Percentiles rank a stretch among this genome's conserved stretches.
Evolutionary conservation across 495 filamentous ascomycete genomes (phyloP).

Genomic region (Podospora comata): DNA sequence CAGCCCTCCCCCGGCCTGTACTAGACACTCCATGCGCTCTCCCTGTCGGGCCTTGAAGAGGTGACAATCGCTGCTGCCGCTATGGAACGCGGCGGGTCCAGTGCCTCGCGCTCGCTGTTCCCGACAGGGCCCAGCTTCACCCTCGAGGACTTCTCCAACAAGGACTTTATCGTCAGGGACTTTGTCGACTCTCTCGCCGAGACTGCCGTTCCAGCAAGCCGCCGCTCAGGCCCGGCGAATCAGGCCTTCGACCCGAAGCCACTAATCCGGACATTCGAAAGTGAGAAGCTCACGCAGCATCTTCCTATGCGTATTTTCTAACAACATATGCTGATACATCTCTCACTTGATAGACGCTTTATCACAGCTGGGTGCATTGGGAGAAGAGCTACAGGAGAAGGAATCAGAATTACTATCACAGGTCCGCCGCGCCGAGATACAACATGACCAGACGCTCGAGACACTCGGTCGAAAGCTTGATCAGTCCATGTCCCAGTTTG

Average conservation of each 20-base stretch:
- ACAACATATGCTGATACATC: neutral
- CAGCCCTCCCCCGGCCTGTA: neutral
- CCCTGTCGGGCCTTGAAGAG: conserved; percentile 15
- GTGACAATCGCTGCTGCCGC: conserved; percentile 32
- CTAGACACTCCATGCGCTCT: conserved; percentile 16
- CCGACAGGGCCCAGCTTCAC: conserved; percentile 76
- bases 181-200: conserved; percentile 94
- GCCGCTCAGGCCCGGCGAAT: conserved; percentile 65
- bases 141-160: conserved; percentile 81
- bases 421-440: conserved; percentile 84
- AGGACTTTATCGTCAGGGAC: conserved; percentile 96
- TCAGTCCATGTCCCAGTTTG: conserved; percentile 84
- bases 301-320: conserved; percentile 18
- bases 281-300: conserved; percentile 37
- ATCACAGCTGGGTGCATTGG: conserved; percentile 70
- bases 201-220: conserved; percentile 66
- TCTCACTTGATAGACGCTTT: conserved; percentile 54
- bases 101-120: conserved; percentile 62
- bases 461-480: conserved; percentile 83
- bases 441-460: conserved; percentile 85
- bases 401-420: conserved; percentile 89
- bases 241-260: conserved; percentile 96
- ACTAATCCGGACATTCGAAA: conserved; percentile 91
- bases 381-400: conserved; percentile 75
- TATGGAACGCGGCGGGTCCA: conserved; percentile 47